Conservation (phyloP, 2,329 filamentous ascomycete species). For the Neocatenulostroma microsporum region DNA sequence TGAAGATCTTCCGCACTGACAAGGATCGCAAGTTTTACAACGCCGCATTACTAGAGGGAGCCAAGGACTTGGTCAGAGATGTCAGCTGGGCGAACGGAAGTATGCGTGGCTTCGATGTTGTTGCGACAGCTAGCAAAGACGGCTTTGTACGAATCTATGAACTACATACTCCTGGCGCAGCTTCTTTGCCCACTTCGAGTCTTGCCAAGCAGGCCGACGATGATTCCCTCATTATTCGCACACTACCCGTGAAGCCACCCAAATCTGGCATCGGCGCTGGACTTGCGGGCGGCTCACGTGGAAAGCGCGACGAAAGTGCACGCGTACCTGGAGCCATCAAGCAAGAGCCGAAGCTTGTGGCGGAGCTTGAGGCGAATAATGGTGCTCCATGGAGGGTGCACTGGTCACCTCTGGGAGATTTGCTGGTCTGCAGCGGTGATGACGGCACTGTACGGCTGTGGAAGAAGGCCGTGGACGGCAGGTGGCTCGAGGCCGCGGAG, state of each 20-base stretch:
- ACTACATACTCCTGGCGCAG: slow-evolving; percentile 52
- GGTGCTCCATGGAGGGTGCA: slow-evolving; percentile 68
- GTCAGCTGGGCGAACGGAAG: slow-evolving; percentile 90
- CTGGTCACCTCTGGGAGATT: slow-evolving; percentile 56
- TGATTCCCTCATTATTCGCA: not conserved
- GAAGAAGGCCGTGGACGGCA: slow-evolving; percentile 42
- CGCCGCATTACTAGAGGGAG: slow-evolving; percentile 65
- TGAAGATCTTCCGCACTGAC: slow-evolving; percentile 75
- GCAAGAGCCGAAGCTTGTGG: slow-evolving; percentile 57
- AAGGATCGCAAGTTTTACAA: slow-evolving; percentile 73
- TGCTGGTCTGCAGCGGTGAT: slow-evolving; percentile 68
- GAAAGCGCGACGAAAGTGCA: slow-evolving; percentile 48
- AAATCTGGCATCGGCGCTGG: slow-evolving; percentile 49
- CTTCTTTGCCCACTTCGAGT: slow-evolving; percentile 37
- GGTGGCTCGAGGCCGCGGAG: slow-evolving; percentile 44
- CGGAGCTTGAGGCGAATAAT: slow-evolving; percentile 58
- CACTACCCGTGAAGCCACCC: slow-evolving; percentile 15
- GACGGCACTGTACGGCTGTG: slow-evolving; percentile 54
- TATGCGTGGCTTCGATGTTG: slow-evolving; percentile 78
- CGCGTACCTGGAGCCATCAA: slow-evolving; percentile 55
- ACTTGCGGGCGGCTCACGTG: slow-evolving; percentile 40
- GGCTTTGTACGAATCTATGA: slow-evolving; percentile 85
- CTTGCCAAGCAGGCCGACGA: slow-evolving; percentile 14
- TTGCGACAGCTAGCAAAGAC: slow-evolving; percentile 90
- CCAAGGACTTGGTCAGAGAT: slow-evolving; percentile 68